Evolutionary conservation across 495 filamentous ascomycete genomes (phyloP), one percentile per base, ranked within the genome.

Genomic region (Emericellopsis terricola): DNA sequence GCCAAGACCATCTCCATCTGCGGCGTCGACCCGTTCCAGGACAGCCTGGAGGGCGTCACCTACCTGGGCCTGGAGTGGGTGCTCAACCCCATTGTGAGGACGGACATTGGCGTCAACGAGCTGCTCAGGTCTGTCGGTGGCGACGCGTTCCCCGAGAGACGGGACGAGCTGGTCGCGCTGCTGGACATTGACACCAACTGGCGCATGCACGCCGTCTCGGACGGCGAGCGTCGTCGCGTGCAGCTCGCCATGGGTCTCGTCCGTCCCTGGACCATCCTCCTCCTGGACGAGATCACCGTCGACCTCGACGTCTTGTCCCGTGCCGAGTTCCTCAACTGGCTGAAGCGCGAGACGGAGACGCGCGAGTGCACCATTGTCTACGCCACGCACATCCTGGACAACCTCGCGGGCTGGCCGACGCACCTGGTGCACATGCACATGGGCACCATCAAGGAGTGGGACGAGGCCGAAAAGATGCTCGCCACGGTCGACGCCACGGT

Each of bases 61-160:
- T 99, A 99, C 53, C 76, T 99, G 4, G 89, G 89, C 1, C 69
- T 91, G 0, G 89, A 99, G 60, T 99, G 91, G 91, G 91, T 96
- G 9, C 71, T 96, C n/a, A 96, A 96, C 60, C 78, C 75, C 21
- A 91, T 94, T 45, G 91, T 96, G 23, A 75, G 91, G 19, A 89
- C 78, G 11, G 89, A 99, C 54, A 93, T 97, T 39, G 82, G 79
- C 27, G 85, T 97, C 2, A 69, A 68, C 2, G 84, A 86, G 28
- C 72, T 97, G 5, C 70, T 97, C 14, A 55, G 68, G 21, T 84
- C 76, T 9, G 80, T 97, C 2, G 89, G 89, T 36, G 91, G 89
- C 2, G 73, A 92, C 46, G 64, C 63, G 44, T 96, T 80, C 55
- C 67, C 77, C 2, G 72, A 67, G 18, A 73, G 91, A 0, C 65